Evolutionary conservation across 2,329 filamentous ascomycete genomes (phyloP).

Genomic region (Mariannaea sp.): DNA sequence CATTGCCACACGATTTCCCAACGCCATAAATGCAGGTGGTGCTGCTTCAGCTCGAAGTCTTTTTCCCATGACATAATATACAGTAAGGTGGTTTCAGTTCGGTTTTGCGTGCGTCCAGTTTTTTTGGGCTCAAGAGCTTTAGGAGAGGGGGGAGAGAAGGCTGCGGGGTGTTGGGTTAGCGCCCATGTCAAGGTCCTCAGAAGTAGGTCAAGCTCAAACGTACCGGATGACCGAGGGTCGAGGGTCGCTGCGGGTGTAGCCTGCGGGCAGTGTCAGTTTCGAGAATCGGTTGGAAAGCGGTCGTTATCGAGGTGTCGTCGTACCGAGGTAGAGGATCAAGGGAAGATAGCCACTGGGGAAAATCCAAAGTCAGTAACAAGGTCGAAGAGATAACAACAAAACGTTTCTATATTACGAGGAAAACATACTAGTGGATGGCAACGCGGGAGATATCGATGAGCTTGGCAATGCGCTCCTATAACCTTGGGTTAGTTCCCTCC

Average conservation of each 20-base stretch:
- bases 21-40: slow-evolving; percentile 37
- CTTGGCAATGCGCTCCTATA: slow-evolving; percentile 94
- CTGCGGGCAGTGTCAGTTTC: slow-evolving; percentile 54
- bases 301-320: slow-evolving; percentile 45
- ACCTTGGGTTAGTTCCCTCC: slow-evolving; percentile 18
- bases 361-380: slow-evolving; percentile 42
- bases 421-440: slow-evolving; percentile 88
- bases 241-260: slow-evolving; percentile 93
- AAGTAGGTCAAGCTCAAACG: slow-evolving; percentile 24
- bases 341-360: slow-evolving; percentile 84
- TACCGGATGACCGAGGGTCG: slow-evolving; percentile 73
- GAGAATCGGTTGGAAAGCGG: slow-evolving; percentile 3
- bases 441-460: slow-evolving; percentile 94
- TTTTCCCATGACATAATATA: slow-evolving; percentile 33
- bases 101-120: slow-evolving; percentile 14
- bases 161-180: slow-evolving; percentile 43
- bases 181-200: not conserved
- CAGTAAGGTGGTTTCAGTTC: slow-evolving; percentile 25
- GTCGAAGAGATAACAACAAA: not conserved
- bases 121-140: too few relatives aligned
- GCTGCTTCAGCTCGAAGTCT: slow-evolving; percentile 11
- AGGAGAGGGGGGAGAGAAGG: slow-evolving; percentile 68
- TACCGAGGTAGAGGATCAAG: slow-evolving; percentile 95
- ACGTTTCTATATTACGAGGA: not conserved
- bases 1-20: slow-evolving; percentile 29